phyloP scores from a whole-genome alignment of 2,329 filamentous ascomycete genomes.

The Fonsecaea pugnacius region DNA sequence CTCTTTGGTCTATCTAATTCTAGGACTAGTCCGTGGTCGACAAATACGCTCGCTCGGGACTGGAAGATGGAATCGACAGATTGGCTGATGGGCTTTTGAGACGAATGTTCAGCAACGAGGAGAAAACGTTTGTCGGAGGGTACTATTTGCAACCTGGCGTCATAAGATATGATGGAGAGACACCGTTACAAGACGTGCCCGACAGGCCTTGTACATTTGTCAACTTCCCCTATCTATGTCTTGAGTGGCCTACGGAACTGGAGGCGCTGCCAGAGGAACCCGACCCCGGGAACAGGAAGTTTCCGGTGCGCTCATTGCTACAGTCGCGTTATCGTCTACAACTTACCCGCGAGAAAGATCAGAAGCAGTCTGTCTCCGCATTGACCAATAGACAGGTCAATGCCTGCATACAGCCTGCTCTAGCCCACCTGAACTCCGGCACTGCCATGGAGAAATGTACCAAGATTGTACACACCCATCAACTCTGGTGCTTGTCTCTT shows the following conservation, averaged over 20 bases:
- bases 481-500: not conserved
- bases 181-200: not conserved
- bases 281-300: not conserved
- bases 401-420: not conserved
- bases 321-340: not conserved
- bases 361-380: not conserved
- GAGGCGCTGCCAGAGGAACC: not conserved
- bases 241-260: not conserved
- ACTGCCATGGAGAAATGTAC: not conserved
- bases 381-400: not conserved
- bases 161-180: not conserved
- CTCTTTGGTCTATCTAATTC: not conserved
- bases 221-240: not conserved
- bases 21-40: not conserved
- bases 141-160: not conserved
- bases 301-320: not conserved
- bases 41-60: not conserved
- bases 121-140: not conserved
- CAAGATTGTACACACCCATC: not conserved
- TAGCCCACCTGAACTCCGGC: not conserved
- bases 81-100: not conserved
- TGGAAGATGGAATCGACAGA: not conserved
- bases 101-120: not conserved
- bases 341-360: not conserved
- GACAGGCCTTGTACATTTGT: not conserved